Conservation (phyloP, 2,329 filamentous ascomycete species). For the Aspergillus sp. region DNA sequence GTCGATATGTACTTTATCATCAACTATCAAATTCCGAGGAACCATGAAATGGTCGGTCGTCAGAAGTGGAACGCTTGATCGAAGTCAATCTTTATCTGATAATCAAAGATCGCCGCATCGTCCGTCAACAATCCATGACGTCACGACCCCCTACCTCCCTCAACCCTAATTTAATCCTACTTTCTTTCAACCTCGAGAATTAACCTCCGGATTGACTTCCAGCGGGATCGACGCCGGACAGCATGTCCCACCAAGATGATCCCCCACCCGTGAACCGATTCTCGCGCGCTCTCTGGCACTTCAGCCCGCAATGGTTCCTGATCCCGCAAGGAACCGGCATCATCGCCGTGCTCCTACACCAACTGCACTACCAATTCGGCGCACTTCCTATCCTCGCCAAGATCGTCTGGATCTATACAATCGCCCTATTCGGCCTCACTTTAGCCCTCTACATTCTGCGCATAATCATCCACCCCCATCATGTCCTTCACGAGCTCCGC, state of each 20-base stretch:
- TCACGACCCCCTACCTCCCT: not conserved
- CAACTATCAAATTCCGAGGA: too few relatives aligned
- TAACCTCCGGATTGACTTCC: not conserved
- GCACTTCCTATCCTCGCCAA: conserved; percentile 37
- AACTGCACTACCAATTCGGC: conserved; percentile 42
- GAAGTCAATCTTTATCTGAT: not conserved
- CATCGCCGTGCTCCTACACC: conserved; percentile 36
- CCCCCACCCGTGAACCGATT: conserved; percentile 3
- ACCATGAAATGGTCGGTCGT: too few relatives aligned
- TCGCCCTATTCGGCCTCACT: conserved; percentile 31
- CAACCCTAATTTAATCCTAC: not conserved
- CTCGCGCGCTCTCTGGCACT: conserved; percentile 30
- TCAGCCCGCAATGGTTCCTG: conserved; percentile 40
- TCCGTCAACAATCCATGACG: not conserved
- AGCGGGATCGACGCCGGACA: not conserved
- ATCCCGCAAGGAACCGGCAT: conserved; percentile 41
- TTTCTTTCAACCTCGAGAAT: not conserved
- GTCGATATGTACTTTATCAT: not conserved
- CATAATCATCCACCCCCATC: conserved; percentile 30
- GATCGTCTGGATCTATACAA: conserved; percentile 41
- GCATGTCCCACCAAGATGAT: not conserved
- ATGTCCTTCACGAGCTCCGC: conserved; percentile 30
- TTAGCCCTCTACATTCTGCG: conserved; percentile 34
- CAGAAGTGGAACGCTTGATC: not conserved
- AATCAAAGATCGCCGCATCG: not conserved